Evolutionary conservation across 768 basidiomycete genomes (phyloP).

Genomic region (Cystobasidium tubakii): DNA sequence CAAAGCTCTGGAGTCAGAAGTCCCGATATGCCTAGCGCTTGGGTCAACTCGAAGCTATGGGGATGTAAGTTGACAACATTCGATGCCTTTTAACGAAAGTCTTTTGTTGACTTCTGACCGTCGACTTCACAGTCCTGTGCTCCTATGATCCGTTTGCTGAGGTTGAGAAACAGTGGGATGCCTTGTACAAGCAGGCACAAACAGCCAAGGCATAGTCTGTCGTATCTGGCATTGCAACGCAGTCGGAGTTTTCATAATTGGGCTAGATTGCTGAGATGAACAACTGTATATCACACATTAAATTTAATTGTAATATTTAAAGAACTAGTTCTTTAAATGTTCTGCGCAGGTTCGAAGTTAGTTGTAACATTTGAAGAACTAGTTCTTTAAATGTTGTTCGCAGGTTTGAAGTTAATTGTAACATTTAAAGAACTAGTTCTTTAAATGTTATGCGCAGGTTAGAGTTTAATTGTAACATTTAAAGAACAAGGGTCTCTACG

Average conservation of each 20-base stretch:
- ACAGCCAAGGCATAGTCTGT: not conserved
- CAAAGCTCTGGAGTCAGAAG: not conserved
- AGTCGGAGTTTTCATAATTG: not conserved
- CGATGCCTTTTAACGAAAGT: too few species aligned
- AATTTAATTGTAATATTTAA: not conserved
- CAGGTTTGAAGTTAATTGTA: too few species aligned
- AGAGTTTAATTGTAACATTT: too few species aligned
- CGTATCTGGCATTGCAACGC: not conserved
- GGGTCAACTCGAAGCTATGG: constrained; percentile 29
- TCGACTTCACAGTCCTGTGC: not conserved
- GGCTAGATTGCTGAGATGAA: not conserved
- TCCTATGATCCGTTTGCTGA: constrained; percentile 4
- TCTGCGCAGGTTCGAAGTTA: too few species aligned
- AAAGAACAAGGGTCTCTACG: too few species aligned
- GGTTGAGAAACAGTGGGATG: not conserved
- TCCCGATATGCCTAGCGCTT: constrained; percentile 21
- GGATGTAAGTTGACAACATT: constrained; percentile 6
- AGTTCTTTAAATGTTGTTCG: too few species aligned
- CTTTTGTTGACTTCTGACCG: not conserved
- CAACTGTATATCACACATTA: not conserved
- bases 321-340: too few species aligned
- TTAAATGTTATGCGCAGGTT: not conserved
- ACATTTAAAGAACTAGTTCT: too few species aligned
- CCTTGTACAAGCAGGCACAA: not conserved
- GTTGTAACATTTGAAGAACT: too few species aligned